phyloP scores from a whole-genome alignment of 768 basidiomycete species.

The Psilocybe cyanescens region DNA sequence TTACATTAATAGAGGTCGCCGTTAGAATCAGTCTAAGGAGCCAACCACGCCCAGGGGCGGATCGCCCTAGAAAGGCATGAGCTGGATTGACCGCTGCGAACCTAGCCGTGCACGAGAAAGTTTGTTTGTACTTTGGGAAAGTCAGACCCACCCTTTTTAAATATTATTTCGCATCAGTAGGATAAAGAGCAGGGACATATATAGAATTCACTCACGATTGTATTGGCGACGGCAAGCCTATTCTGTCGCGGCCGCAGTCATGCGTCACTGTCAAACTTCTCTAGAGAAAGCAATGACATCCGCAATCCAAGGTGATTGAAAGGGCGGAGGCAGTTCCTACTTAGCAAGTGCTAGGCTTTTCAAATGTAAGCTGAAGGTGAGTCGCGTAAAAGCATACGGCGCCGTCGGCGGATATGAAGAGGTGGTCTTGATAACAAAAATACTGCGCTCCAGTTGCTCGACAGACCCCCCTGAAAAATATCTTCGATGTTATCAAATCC shows the following conservation, averaged over 20 bases:
- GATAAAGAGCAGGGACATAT: neutral
- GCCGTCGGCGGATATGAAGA: neutral
- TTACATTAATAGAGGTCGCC: neutral
- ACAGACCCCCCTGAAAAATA: neutral
- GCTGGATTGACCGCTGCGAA: neutral
- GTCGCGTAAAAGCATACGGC: neutral
- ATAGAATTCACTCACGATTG: neutral
- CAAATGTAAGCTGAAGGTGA: neutral
- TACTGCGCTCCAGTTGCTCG: neutral
- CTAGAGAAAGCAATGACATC: too few relatives aligned
- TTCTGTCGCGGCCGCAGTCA: neutral
- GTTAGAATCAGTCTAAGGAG: neutral
- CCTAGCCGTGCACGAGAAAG: neutral
- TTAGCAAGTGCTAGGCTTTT: too few relatives aligned
- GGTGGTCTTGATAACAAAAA: neutral
- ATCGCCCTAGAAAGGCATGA: neutral
- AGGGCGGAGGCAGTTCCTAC: too few relatives aligned
- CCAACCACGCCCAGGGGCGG: neutral
- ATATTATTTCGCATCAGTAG: neutral
- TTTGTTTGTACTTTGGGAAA: neutral
- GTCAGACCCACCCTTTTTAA: neutral
- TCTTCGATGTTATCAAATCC: neutral
- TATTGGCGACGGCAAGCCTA: conserved; percentile 3
- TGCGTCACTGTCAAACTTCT: too few relatives aligned
- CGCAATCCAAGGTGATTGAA: too few relatives aligned